These are phyloP conservation scores for Acanthamoeba lenticulata DNA, from an alignment of 208 protist genomes.

Conservation along the genomic window DNA sequence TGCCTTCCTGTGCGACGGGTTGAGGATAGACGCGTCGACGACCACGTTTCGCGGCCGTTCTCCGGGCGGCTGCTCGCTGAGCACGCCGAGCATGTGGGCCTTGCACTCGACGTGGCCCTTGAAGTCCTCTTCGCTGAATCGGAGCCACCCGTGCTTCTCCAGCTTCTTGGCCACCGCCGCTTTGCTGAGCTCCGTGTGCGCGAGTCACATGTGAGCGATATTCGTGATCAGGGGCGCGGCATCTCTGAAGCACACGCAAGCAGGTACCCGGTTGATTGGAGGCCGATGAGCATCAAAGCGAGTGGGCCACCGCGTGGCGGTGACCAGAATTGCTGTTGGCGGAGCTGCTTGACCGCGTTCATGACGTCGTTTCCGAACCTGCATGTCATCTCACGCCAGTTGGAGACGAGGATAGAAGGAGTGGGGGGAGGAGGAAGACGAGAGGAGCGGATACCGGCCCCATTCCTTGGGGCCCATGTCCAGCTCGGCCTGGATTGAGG, in stretches of 20 bases:
- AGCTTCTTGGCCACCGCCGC: background rate
- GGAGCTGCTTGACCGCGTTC: background rate
- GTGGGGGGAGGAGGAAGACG: too few relatives aligned
- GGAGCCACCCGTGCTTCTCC: background rate
- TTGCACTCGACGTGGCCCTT: background rate
- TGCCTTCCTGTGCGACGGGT: background rate
- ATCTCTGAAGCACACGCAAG: too few relatives aligned
- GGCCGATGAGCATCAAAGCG: background rate
- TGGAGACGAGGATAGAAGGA: too few relatives aligned
- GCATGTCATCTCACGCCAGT: too few relatives aligned
- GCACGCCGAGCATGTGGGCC: background rate
- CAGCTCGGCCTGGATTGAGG: background rate
- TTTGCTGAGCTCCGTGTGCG: background rate
- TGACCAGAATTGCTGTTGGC: background rate
- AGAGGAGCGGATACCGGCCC: background rate
- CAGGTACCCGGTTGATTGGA: background rate
- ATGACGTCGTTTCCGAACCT: background rate
- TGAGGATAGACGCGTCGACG: background rate
- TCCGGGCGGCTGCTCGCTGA: background rate
- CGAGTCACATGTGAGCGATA: too few relatives aligned
- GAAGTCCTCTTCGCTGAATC: background rate
- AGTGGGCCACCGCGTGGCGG: background rate
- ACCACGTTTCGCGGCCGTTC: background rate
- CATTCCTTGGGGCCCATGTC: conserved; percentile 61
- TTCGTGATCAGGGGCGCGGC: background rate